Conservation (phyloP, 257 asterid species). For the Nemophila menziesii region DNA sequence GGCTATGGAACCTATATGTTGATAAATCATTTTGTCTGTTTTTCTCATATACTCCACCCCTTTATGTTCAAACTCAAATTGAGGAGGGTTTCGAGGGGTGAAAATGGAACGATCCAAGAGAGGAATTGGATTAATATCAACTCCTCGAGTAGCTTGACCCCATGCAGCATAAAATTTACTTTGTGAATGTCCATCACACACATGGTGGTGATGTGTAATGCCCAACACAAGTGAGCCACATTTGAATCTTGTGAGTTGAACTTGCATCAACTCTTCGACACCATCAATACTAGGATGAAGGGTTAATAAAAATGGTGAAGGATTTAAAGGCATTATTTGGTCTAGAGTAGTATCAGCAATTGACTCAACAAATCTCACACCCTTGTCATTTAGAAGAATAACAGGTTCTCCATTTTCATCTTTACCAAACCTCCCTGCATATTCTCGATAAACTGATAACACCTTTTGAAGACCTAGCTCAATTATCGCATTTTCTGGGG, state of each 20-base stretch:
- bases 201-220: slow-evolving; percentile 61
- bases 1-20: slow-evolving; percentile 20
- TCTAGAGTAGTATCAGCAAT: slow-evolving; percentile 38
- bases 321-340: slow-evolving; percentile 25
- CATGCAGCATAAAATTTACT: slow-evolving; percentile 73
- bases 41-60: slow-evolving; percentile 43
- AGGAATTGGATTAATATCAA: slow-evolving; percentile 32
- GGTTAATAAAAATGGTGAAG: slow-evolving; percentile 38
- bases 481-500: slow-evolving; percentile 34
- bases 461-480: slow-evolving; percentile 58
- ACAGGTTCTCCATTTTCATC: slow-evolving; percentile 29
- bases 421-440: slow-evolving; percentile 66
- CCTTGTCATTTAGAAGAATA: slow-evolving; percentile 53
- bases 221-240: slow-evolving; percentile 85
- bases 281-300: slow-evolving; percentile 57
- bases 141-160: slow-evolving; percentile 63
- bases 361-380: slow-evolving; percentile 72
- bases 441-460: slow-evolving; percentile 40
- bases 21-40: slow-evolving; percentile 19
- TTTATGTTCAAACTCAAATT: slow-evolving; percentile 37
- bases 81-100: slow-evolving; percentile 44
- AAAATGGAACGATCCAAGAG: slow-evolving; percentile 43
- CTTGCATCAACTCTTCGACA: slow-evolving; percentile 53
- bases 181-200: slow-evolving; percentile 61
- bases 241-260: slow-evolving; percentile 60